These are phyloP conservation scores for Beauveria brongniartii DNA, from an alignment of 2,329 filamentous ascomycete genomes.

Conservation along the genomic window DNA sequence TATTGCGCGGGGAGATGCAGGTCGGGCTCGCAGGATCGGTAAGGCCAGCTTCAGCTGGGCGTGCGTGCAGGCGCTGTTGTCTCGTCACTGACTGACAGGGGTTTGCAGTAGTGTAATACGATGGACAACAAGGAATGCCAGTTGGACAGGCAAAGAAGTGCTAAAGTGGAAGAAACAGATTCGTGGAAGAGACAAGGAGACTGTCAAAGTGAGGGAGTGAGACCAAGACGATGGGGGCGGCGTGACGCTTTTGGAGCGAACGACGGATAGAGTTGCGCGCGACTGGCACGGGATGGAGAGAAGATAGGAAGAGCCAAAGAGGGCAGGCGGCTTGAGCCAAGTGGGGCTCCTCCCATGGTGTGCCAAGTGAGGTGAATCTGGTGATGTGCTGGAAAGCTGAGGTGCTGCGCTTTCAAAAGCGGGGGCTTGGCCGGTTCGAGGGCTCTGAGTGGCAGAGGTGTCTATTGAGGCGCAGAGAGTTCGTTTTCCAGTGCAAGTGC, in stretches of 20 bases:
- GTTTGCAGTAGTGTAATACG: background rate
- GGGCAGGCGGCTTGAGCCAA: background rate
- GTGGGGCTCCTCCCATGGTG: background rate
- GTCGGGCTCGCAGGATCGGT: background rate
- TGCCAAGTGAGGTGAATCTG: background rate
- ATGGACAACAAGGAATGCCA: background rate
- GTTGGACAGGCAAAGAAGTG: background rate
- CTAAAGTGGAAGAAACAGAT: background rate
- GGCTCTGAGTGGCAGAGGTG: background rate
- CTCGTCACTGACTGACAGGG: constrained; percentile 6
- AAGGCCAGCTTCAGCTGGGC: background rate
- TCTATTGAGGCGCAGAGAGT: background rate
- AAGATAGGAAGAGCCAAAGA: background rate
- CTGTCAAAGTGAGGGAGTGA: background rate
- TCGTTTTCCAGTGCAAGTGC: background rate
- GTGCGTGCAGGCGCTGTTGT: background rate
- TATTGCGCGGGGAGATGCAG: background rate
- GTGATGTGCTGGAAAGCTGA: background rate
- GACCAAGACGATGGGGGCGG: background rate
- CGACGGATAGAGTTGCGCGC: background rate
- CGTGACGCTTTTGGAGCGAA: background rate
- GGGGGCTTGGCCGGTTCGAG: background rate
- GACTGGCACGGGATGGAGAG: background rate
- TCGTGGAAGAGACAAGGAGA: background rate
- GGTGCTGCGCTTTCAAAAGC: background rate